A percentile compares a stretch with the other conserved stretches of the same genome.
Evolutionary conservation across 768 basidiomycete genomes (phyloP).

Genomic region (Postia placenta): DNA sequence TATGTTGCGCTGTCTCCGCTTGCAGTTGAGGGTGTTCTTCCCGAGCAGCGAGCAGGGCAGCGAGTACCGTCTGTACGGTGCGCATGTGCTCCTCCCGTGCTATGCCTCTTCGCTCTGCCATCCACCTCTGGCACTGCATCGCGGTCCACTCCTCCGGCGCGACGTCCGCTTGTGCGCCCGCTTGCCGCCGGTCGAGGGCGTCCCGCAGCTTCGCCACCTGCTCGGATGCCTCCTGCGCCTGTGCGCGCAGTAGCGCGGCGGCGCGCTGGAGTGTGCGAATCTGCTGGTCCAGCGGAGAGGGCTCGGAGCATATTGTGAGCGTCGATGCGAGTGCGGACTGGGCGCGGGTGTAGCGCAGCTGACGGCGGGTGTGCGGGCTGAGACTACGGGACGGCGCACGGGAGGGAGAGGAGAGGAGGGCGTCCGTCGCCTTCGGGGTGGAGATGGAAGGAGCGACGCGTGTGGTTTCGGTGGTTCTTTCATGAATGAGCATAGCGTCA

Average conservation of each 20-base stretch:
- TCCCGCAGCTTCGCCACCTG: conserved; percentile 34
- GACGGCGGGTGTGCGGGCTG: conserved; percentile 17
- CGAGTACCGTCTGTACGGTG: background rate
- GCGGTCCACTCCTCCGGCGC: conserved; percentile 28
- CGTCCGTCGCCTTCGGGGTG: background rate
- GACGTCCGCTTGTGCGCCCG: conserved; percentile 17
- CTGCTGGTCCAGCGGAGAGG: conserved; percentile 38
- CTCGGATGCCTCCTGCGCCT: conserved; percentile 40
- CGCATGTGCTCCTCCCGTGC: conserved; percentile 28
- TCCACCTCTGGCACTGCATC: conserved; percentile 43
- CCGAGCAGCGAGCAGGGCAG: conserved; percentile 3
- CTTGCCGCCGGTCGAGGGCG: conserved; percentile 31
- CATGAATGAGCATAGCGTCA: no score
- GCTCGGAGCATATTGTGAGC: conserved; percentile 28
- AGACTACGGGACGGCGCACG: background rate
- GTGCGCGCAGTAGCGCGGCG: conserved; percentile 35
- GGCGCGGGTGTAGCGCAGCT: conserved; percentile 38
- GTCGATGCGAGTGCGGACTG: conserved; percentile 36
- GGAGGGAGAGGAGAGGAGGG: background rate
- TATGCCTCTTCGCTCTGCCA: conserved; percentile 39
- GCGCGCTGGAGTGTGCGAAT: conserved; percentile 40
- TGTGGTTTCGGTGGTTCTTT: background rate
- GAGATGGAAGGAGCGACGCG: background rate
- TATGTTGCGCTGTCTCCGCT: background rate
- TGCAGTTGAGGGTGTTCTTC: background rate